phyloP scores from a whole-genome alignment of 495 filamentous ascomycete genomes.

The Cercophora newfieldiana region DNA sequence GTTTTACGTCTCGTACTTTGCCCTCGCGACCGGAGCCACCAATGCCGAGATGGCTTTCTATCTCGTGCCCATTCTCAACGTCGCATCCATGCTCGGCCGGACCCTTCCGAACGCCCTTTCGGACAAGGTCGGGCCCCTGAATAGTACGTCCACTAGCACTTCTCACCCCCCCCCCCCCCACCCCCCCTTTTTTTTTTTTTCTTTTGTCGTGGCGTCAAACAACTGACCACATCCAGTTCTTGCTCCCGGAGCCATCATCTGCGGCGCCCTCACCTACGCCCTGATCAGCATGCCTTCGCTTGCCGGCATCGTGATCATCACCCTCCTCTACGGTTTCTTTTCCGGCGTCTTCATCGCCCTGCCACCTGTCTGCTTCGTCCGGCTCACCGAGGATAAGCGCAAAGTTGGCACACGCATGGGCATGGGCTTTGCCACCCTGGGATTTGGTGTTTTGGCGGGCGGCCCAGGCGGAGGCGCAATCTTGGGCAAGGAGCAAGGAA shows the following conservation, averaged over 20 bases:
- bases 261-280: slow-evolving; percentile 18
- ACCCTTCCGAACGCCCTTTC: slow-evolving; percentile 65
- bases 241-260: slow-evolving; percentile 24
- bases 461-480: slow-evolving; percentile 36
- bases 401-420: slow-evolving; percentile 71
- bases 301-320: slow-evolving; percentile 30
- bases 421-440: slow-evolving; percentile 57
- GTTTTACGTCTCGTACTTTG: slow-evolving; percentile 69
- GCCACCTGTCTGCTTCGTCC: slow-evolving; percentile 64
- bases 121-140: slow-evolving; percentile 49
- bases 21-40: slow-evolving; percentile 54
- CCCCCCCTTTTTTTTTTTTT: no score
- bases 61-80: slow-evolving; percentile 55
- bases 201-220: background rate
- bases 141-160: slow-evolving; percentile 28
- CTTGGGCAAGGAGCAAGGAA: slow-evolving; percentile 22
- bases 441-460: slow-evolving; percentile 34
- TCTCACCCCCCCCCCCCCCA: no score
- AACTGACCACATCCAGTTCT: slow-evolving; percentile 25
- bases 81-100: slow-evolving; percentile 60
- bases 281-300: slow-evolving; percentile 21
- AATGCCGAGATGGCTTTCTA: slow-evolving; percentile 58
- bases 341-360: slow-evolving; percentile 57
- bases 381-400: slow-evolving; percentile 60
- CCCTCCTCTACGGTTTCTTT: slow-evolving; percentile 39